phyloP scores from a whole-genome alignment of 345 rosid genomes.

The Dipteronia sinensis region DNA sequence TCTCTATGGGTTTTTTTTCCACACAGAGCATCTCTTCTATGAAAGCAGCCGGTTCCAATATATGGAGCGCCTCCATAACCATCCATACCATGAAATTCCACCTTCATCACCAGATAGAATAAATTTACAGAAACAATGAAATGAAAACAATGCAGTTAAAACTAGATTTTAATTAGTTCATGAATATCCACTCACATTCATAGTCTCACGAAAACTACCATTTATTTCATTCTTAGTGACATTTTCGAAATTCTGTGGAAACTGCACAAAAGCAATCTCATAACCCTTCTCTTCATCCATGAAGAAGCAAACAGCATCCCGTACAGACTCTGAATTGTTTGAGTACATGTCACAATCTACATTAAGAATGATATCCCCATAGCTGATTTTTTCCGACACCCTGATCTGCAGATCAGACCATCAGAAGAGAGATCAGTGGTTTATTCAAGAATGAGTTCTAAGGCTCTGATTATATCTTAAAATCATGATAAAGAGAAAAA shows the following conservation, averaged over 20 bases:
- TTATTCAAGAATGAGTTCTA: too few relatives aligned
- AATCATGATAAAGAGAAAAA: too few relatives aligned
- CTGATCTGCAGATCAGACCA: slow-evolving; percentile 34
- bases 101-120: slow-evolving; percentile 13
- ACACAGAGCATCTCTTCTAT: slow-evolving; percentile 35
- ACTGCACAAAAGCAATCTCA: slow-evolving; percentile 42
- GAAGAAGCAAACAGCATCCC: slow-evolving; percentile 51
- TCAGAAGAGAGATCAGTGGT: too few relatives aligned
- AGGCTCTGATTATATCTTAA: too few relatives aligned
- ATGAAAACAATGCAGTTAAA: neutral
- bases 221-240: slow-evolving; percentile 34
- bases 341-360: slow-evolving; percentile 62
- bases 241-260: slow-evolving; percentile 39
- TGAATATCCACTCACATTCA: too few relatives aligned
- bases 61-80: slow-evolving; percentile 31
- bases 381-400: slow-evolving; percentile 51
- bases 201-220: too few relatives aligned
- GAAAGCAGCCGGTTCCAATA: slow-evolving; percentile 45
- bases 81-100: slow-evolving; percentile 35
- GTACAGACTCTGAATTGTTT: slow-evolving; percentile 38
- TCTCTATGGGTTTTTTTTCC: slow-evolving; percentile 28
- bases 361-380: slow-evolving; percentile 37
- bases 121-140: neutral
- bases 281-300: slow-evolving; percentile 48
- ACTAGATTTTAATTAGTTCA: too few relatives aligned